A percentile compares a stretch with the other conserved stretches of the same genome.
phyloP scores from a whole-genome alignment of 2,329 filamentous ascomycete species.

The Furcasterigmium furcatum region DNA sequence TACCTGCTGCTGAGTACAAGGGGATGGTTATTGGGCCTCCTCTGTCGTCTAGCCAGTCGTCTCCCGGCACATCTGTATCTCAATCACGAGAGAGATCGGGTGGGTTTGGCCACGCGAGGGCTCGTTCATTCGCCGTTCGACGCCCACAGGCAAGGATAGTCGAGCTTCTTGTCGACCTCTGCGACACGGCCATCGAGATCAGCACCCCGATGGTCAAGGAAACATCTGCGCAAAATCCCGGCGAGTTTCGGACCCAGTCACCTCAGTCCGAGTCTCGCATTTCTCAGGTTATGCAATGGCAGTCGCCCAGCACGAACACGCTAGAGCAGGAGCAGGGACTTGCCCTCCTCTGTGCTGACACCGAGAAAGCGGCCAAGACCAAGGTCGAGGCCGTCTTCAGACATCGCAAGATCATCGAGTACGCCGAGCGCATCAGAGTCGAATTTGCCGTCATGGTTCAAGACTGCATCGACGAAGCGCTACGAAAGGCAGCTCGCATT shows the following conservation, averaged over 20 bases:
- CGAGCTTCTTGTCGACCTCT: conserved; percentile 89
- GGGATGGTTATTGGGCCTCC: conserved; percentile 78
- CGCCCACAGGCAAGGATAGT: conserved; percentile 90
- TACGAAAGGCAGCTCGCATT: conserved; percentile 85
- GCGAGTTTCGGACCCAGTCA: conserved; percentile 88
- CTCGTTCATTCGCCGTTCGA: conserved; percentile 85
- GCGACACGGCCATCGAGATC: conserved; percentile 93
- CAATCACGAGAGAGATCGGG: conserved; percentile 71
- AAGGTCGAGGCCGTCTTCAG: conserved; percentile 94
- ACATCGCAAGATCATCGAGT: conserved; percentile 90
- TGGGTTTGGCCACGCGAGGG: conserved; percentile 75
- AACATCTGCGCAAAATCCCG: conserved; percentile 58
- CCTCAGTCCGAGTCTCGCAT: conserved; percentile 95
- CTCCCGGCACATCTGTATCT: conserved; percentile 67
- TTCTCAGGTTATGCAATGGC: conserved; percentile 93
- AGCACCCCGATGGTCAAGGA: conserved; percentile 94
- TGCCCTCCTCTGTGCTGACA: conserved; percentile 84
- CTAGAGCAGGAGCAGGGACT: conserved; percentile 92
- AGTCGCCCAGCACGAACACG: conserved; percentile 87
- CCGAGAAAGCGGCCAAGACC: conserved; percentile 75
- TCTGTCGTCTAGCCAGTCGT: conserved; percentile 65
- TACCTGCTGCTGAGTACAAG: conserved; percentile 77
- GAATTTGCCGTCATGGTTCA: conserved; percentile 93
- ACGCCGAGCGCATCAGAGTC: conserved; percentile 89
- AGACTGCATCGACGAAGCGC: conserved; percentile 89